phyloP scores from a whole-genome alignment of 495 filamentous ascomycete genomes.

The Venustampulla echinocandica region DNA sequence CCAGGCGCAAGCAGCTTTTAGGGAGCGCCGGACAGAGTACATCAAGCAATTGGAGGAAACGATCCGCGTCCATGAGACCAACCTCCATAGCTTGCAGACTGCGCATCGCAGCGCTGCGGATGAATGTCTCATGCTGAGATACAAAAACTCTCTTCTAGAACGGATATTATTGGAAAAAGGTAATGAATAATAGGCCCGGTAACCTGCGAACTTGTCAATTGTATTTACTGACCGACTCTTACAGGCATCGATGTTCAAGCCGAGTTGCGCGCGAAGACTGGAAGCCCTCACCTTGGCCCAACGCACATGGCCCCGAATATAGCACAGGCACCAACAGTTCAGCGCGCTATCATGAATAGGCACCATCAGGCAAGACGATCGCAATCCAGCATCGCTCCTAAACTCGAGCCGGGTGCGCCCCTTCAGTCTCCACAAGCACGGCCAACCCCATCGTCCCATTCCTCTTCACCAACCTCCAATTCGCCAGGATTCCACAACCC shows the following conservation, averaged over 20 bases:
- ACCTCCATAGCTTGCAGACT: slow-evolving; percentile 81
- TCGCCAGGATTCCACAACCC: slow-evolving; percentile 65
- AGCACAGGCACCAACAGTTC: slow-evolving; percentile 59
- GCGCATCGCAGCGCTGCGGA: slow-evolving; percentile 92
- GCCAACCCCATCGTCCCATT: slow-evolving; percentile 75
- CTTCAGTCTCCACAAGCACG: slow-evolving; percentile 54
- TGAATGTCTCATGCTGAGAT: slow-evolving; percentile 95
- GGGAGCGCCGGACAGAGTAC: slow-evolving; percentile 94
- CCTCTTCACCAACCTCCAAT: slow-evolving; percentile 66
- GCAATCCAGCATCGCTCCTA: slow-evolving; percentile 61
- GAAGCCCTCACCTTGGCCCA: slow-evolving; percentile 58
- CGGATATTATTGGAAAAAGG: slow-evolving; percentile 94
- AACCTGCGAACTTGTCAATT: not conserved
- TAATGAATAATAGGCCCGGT: slow-evolving; percentile 24
- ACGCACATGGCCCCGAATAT: slow-evolving; percentile 53
- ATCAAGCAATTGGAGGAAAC: slow-evolving; percentile 98
- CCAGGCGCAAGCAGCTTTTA: slow-evolving; percentile 94
- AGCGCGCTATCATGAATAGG: slow-evolving; percentile 64
- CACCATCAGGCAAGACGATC: slow-evolving; percentile 60
- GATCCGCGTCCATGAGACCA: slow-evolving; percentile 95
- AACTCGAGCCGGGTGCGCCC: slow-evolving; percentile 52
- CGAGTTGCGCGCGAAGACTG: slow-evolving; percentile 82
- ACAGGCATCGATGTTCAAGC: slow-evolving; percentile 97
- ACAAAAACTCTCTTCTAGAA: slow-evolving; percentile 95
- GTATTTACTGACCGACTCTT: too few species aligned